Base-by-base conservation (phyloP, 768 basidiomycete species). In the Lentinula sp. region DNA sequence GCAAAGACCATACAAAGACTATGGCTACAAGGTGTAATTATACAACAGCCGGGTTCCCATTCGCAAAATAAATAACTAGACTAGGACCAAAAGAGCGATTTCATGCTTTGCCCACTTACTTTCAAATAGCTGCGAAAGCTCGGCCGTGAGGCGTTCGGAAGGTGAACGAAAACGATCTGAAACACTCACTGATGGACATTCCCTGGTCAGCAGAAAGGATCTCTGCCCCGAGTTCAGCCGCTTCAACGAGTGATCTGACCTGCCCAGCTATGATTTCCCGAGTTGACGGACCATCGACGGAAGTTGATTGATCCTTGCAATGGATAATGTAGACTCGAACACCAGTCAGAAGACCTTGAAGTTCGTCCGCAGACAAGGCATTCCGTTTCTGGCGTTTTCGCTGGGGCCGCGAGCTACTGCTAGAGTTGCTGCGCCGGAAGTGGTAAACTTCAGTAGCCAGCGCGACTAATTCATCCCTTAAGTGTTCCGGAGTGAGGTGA, bases 401-500 rank as follows among this genome's bases (percentile, higher is more conserved):
- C 3, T 70, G 65, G 3, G 67, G 70, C 60, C 10, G 56, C 43
- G 64, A 73, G 73, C 65, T 71, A 74, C 65, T 78, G 15, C 76
- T 71, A 32, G 68, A 65, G 4, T 73, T 76, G 15, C 74, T 69
- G 46, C 63, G 61, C 16, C 67, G 68, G 43, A 61, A 48, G 42
- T 69, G 68, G n/a, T 61, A 61, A 23, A 95, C 86, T 68, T 92
- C 86, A 10, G 73, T 74, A 4, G 92, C 91, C 51, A 96, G 82
- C 1, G 74, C 73, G 7, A 78, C 67, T 59, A 98, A 79, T 74
- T 98, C 96, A 58, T 84, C 80, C 2, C 82, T 81, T 35, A 98
- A 75, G 65, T 91, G 89, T 23, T 84, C 84, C 0, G 96, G 94
- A 37, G 80, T 88, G 11, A 98, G 80, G 66, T 98, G 96, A 0